Conservation (phyloP, 768 basidiomycete genomes). For the Pisolithus tinctorius region DNA sequence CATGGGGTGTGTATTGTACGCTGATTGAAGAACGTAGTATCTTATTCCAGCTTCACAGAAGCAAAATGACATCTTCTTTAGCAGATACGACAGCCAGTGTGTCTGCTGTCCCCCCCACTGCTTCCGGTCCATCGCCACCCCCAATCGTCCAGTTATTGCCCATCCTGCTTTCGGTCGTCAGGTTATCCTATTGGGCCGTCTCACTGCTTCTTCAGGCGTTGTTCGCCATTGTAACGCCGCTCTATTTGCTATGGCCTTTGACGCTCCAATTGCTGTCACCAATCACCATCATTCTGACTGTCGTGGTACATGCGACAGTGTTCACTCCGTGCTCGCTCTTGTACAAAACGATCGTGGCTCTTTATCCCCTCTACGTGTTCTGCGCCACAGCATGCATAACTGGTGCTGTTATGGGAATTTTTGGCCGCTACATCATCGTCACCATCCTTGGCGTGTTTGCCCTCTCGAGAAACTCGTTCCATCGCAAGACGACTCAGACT, state of each 20-base stretch:
- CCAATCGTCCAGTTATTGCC: constrained; percentile 22
- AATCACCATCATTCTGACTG: constrained; percentile 33
- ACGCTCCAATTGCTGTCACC: constrained; percentile 43
- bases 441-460: constrained; percentile 8
- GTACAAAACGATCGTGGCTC: constrained; percentile 32
- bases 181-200: constrained; percentile 9
- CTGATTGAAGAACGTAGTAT: background rate
- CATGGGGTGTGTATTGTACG: background rate
- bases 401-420: constrained; percentile 39
- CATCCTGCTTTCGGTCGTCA: constrained; percentile 7
- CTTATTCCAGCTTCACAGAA: background rate
- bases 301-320: constrained; percentile 37
- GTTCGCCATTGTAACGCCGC: constrained; percentile 10
- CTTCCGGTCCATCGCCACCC: constrained; percentile 7
- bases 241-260: constrained; percentile 19
- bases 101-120: background rate
- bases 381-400: constrained; percentile 49
- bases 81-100: background rate
- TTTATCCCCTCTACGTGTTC: constrained; percentile 54
- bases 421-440: constrained; percentile 24
- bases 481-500: background rate
- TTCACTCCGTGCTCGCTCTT: constrained; percentile 38
- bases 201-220: constrained; percentile 8
- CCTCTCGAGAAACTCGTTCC: constrained; percentile 9
- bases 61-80: background rate